Base-by-base conservation (phyloP, 768 basidiomycete species). In the Crucibulum laeve region DNA sequence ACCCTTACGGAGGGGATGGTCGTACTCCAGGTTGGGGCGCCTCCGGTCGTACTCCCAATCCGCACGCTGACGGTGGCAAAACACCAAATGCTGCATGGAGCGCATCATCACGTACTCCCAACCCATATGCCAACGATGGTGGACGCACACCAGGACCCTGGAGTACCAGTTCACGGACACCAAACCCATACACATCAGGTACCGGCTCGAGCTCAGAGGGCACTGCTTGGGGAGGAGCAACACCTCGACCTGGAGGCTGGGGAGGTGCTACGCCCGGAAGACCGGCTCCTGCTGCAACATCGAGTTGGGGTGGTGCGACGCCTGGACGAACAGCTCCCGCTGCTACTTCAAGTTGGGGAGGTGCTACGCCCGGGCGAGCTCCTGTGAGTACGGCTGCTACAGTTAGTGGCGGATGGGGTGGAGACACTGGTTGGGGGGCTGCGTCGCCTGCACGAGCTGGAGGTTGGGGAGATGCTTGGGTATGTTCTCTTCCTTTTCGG, bases 121-220 rank as follows among this genome's bases (percentile, higher is more conserved):
- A 88, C 54, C 82, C 85, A 5, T 79, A 77, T 45, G 77, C 68
- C 7, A 54, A 53, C 24, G 76, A 76, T 34, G 74, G 82, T 14
- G 73, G 81, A 25, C 71, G 74, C 44, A 89, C 87, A 5, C 87
- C 87, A 0, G 84, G n/a, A n/a, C n/a, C 82, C 13, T 84, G 82
- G 75, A 76, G 70, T 47, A 73, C 73, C 5, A 66, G 68, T 32
- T 76, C 79, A 22, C 67, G 77, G 43, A 88, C 87, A 2, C 86
- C 87, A 3, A 89, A 87, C 58, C 84, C 85, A 1, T 84, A 87
- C 22, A 77, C 79, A 0, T 76, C 74, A 43, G 69, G 75, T 47
- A 54, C 63, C 14, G 59, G 55, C 34, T 62, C 64, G 38, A 61
- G 64, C 18, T 53, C 38, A 2, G 10, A 21, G 58, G 28, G 57